phyloP scores from a whole-genome alignment of 495 filamentous ascomycete genomes.

The Cercophora samala region DNA sequence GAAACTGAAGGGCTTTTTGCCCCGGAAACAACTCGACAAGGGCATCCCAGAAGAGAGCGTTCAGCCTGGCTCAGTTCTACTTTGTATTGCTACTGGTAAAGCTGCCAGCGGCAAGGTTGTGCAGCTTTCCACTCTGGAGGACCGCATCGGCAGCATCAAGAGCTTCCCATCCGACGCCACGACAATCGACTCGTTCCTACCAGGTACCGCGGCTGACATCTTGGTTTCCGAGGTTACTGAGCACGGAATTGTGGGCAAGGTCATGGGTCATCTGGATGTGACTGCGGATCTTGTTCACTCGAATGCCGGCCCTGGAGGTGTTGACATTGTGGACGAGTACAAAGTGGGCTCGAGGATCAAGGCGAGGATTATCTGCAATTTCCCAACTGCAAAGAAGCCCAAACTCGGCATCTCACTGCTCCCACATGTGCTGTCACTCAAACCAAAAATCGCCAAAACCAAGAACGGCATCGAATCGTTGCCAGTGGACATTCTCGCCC shows the following conservation, averaged over 20 bases:
- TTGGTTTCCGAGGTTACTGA: slow-evolving; percentile 69
- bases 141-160: slow-evolving; percentile 66
- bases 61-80: slow-evolving; percentile 65
- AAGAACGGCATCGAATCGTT: slow-evolving; percentile 27
- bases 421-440: slow-evolving; percentile 72
- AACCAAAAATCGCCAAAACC: slow-evolving; percentile 41
- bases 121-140: slow-evolving; percentile 73
- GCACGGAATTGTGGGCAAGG: slow-evolving; percentile 64
- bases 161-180: slow-evolving; percentile 70
- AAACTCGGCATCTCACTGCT: slow-evolving; percentile 85
- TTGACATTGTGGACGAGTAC: slow-evolving; percentile 68
- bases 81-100: slow-evolving; percentile 77
- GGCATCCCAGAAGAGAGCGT: slow-evolving; percentile 61
- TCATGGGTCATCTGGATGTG: slow-evolving; percentile 87
- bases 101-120: slow-evolving; percentile 75
- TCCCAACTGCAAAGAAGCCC: slow-evolving; percentile 69
- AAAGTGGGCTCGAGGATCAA: slow-evolving; percentile 79
- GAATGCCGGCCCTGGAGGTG: slow-evolving; percentile 59
- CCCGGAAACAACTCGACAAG: slow-evolving; percentile 76
- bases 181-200: slow-evolving; percentile 83
- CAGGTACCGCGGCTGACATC: slow-evolving; percentile 83
- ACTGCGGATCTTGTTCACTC: slow-evolving; percentile 89
- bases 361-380: slow-evolving; percentile 80
- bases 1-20: slow-evolving; percentile 75
- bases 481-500: slow-evolving; percentile 57